Conservation (phyloP, 306 rosid species). For the Vigna angularis region DNA sequence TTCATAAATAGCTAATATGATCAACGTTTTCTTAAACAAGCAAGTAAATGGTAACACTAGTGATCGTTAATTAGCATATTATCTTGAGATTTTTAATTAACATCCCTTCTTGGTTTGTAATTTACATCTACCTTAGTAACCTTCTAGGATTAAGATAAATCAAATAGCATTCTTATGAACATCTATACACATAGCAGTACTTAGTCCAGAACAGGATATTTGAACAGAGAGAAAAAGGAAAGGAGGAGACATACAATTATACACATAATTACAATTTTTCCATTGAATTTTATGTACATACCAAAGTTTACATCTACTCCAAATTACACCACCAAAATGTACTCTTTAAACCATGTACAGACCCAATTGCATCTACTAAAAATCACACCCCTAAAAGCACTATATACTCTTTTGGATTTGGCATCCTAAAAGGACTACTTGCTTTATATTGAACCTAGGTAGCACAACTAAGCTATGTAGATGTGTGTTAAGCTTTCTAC, state of each 20-base stretch:
- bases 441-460: conserved; percentile 40
- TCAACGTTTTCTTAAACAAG: too few species aligned
- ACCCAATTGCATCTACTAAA: conserved; percentile 7
- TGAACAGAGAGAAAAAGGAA: neutral
- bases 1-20: too few species aligned
- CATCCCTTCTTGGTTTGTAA: too few species aligned
- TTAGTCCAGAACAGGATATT: neutral
- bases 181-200: neutral
- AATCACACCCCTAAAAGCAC: conserved; percentile 24
- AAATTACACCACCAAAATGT: neutral
- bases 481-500: conserved; percentile 22
- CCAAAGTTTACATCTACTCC: conserved; percentile 9
- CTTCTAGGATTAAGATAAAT: too few species aligned
- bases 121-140: too few species aligned
- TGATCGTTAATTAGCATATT: too few species aligned
- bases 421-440: conserved; percentile 34
- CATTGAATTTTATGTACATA: conserved; percentile 31
- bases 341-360: conserved; percentile 1
- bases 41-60: too few species aligned
- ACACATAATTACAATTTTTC: conserved; percentile 27
- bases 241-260: neutral
- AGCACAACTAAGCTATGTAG: conserved; percentile 26
- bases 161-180: too few species aligned
- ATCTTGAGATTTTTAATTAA: too few species aligned
- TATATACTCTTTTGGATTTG: conserved; percentile 17